Evolutionary conservation across 2,329 filamentous ascomycete genomes (phyloP), one percentile per base, ranked within the genome.

Genomic region (Thielaviopsis populi): DNA sequence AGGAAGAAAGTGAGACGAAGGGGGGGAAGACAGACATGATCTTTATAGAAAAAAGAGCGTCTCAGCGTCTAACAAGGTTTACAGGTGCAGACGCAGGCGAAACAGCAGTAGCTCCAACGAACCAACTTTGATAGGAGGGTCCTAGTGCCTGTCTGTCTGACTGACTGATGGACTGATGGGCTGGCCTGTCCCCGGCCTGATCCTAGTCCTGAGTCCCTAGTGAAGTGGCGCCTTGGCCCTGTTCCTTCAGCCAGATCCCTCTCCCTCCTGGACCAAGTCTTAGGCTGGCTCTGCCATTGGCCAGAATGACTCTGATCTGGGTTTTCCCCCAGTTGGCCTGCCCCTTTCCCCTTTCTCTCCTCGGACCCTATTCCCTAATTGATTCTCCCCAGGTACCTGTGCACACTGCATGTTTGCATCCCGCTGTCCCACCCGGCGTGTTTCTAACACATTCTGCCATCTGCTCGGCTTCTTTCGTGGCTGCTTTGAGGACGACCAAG

Each of bases 1-100:
- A 67, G 40, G 65, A 62, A 24, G 70, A 68, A 68, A 61, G 61
- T 24, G 69, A 69, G 69, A 68, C 67, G 53, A 37, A 46, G 41
- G 69, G 72, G 72, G 68, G 71, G 73, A 73, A 74, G 71, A 72
- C 73, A 72, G 73, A 69, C 68, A 58, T 24, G 71, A 73, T 70
- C 78, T 81, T 79, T 80, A 81, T 81, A 80, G 15, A 19, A 56
- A 46, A 56, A 37, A 37, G 15, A 17, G 27, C 27, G 53, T 56
- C 27, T 37, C 15, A 56, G 53, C 53, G 17, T 33, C 30, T 10
- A 56, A 56, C 53, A 56, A 50, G 46, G 46, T 50, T 50, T 50
- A 50, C 46, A 50, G 46, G 24, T 19, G 46, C 75, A 71, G 15
- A n/a, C 30, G 53, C 53, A 33, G 30, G 27, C 27, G 53, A 56